Evolutionary conservation across 2,329 filamentous ascomycete genomes (phyloP), one percentile per base, ranked within the genome.

Genomic region (Thielaviopsis musarum): DNA sequence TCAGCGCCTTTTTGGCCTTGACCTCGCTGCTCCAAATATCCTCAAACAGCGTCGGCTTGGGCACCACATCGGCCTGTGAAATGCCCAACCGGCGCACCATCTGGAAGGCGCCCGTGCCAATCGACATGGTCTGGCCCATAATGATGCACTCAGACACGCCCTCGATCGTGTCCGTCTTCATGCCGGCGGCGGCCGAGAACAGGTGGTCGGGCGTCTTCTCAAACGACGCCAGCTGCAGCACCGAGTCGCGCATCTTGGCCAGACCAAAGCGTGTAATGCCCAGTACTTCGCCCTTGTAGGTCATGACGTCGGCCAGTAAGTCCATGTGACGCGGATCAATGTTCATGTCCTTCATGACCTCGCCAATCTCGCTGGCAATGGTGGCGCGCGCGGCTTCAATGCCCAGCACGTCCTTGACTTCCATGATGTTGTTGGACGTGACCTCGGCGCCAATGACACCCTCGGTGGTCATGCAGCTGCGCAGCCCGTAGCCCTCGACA

Each of bases 321-420:
- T 96, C 87, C 90, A 98, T 97, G 74, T 98, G 93, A 59, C 93
- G 87, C 52, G 91, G 91, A 72, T 98, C 93, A 67, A 98, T 97
- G 70, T 82, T 84, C 90, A 98, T 96, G 69, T 85, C 83, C 41
- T 82, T 82, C 91, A 97, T 98, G 68, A 97, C 93, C 57, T 79
- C 78, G 58, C 78, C 80, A 66, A 98, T 97, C 74, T 98, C 93
- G 53, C 80, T 76, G 56, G 93, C 87, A 67, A 98, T 97, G 6
- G 91, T 95, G 3, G 80, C 81, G 62, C 91, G 83, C 2, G 93
- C 93, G 0, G 93, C 93, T 75, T 98, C 93, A 66, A 98, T 96
- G 56, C 93, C 93, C 3, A 98, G 81, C 0, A 97, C 84, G 24
- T 93, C 83, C 41, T 82, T 79, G 66, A 84, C 85, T 72, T 98